phyloP scores from a whole-genome alignment of 148 eudicot species.

The Nyssa sinensis region DNA sequence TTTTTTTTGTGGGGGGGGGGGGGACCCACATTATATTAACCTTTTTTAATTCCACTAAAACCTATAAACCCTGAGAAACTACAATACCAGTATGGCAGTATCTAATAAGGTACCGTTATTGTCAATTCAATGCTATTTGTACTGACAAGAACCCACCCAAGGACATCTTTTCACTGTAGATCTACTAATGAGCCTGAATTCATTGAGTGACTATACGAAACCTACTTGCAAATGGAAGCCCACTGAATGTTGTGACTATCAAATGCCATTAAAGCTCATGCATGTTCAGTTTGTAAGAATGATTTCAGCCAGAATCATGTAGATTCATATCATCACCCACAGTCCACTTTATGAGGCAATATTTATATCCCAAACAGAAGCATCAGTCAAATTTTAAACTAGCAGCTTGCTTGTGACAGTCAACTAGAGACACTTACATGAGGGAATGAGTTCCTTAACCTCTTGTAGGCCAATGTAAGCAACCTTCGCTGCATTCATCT shows the following conservation, averaged over 20 bases:
- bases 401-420: not conserved
- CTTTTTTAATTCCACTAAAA: no score
- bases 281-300: no score
- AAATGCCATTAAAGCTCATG: not conserved
- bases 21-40: no score
- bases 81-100: no score
- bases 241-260: no score
- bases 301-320: not conserved
- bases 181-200: not conserved
- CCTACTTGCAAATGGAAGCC: no score
- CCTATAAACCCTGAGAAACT: no score
- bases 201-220: constrained; percentile 2
- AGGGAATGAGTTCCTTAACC: constrained; percentile 36
- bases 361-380: not conserved
- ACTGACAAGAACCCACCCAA: no score
- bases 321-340: not conserved
- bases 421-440: not conserved
- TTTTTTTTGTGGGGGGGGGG: no score
- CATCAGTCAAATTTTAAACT: not conserved
- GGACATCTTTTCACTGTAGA: no score
- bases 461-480: constrained; percentile 55
- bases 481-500: constrained; percentile 70
- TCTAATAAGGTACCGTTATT: no score
- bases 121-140: no score
- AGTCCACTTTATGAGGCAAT: not conserved